phyloP scores from a whole-genome alignment of 495 filamentous ascomycete genomes.

The Penicillium goetzii region DNA sequence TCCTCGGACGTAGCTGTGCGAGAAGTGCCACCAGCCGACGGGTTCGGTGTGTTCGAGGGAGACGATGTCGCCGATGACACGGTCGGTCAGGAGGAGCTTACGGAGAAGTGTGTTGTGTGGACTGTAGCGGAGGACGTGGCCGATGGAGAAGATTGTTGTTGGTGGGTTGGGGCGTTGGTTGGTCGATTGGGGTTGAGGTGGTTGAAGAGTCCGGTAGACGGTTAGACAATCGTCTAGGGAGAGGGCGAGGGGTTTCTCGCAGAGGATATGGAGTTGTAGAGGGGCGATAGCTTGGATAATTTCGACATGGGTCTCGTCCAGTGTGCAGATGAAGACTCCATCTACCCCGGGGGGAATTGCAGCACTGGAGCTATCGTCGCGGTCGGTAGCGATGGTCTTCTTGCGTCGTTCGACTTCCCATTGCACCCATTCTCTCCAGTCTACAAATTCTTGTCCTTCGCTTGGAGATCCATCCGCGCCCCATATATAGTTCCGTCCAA shows the following conservation, averaged over 20 bases:
- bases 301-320: conserved; percentile 84
- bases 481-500: conserved; percentile 74
- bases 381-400: background rate
- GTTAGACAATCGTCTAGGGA: conserved; percentile 72
- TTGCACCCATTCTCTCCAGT: conserved; percentile 73
- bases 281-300: conserved; percentile 71
- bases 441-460: conserved; percentile 65
- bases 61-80: conserved; percentile 78
- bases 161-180: conserved; percentile 11
- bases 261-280: conserved; percentile 80
- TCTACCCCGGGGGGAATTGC: conserved; percentile 54
- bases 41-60: conserved; percentile 91
- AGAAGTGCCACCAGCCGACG: conserved; percentile 95
- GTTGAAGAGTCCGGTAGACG: conserved; percentile 64
- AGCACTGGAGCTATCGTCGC: background rate
- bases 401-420: conserved; percentile 64
- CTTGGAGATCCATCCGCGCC: conserved; percentile 42
- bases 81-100: conserved; percentile 71
- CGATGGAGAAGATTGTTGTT: conserved; percentile 72
- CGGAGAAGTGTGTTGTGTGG: conserved; percentile 88
- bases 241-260: conserved; percentile 91
- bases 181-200: conserved; percentile 11
- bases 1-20: conserved; percentile 89
- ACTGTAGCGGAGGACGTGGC: conserved; percentile 77
- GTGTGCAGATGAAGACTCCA: conserved; percentile 83